phyloP scores from a whole-genome alignment of 176 grass and related monocot genomes.

The Melocanna baccifera region DNA sequence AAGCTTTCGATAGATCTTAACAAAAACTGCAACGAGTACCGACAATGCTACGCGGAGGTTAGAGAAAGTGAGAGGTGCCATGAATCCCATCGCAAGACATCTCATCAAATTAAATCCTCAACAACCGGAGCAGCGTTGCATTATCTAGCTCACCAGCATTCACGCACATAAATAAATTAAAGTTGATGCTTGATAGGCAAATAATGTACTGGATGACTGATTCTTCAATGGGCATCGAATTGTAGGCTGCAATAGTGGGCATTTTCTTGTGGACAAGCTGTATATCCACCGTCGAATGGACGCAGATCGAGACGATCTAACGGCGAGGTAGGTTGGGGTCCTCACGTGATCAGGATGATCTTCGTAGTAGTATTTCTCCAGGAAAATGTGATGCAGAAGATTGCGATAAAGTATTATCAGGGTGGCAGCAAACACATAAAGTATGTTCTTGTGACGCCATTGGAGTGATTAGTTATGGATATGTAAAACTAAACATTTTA shows the following conservation, averaged over 20 bases:
- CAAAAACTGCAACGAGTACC: conserved; percentile 30
- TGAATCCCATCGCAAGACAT: background rate
- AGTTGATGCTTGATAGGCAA: background rate
- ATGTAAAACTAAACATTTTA: background rate
- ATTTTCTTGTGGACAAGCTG: too few species aligned
- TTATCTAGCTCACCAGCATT: background rate
- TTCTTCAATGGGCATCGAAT: background rate
- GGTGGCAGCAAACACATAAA: too few species aligned
- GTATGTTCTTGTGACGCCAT: too few species aligned
- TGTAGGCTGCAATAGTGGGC: too few species aligned
- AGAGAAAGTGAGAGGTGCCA: background rate
- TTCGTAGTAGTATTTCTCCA: too few species aligned
- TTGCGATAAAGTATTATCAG: too few species aligned
- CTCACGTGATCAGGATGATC: too few species aligned
- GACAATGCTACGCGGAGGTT: conserved; percentile 20
- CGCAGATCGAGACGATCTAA: too few species aligned
- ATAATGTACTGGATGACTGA: background rate
- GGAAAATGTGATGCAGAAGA: too few species aligned
- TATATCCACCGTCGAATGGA: too few species aligned
- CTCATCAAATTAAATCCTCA: background rate
- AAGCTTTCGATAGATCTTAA: conserved; percentile 10
- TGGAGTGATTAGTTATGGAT: too few species aligned
- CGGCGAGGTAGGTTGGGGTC: too few species aligned
- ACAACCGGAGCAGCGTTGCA: background rate
- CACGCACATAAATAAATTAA: background rate